Evolutionary conservation across 2,329 filamentous ascomycete species (phyloP).

Genomic region (Fusarium devonianum): DNA sequence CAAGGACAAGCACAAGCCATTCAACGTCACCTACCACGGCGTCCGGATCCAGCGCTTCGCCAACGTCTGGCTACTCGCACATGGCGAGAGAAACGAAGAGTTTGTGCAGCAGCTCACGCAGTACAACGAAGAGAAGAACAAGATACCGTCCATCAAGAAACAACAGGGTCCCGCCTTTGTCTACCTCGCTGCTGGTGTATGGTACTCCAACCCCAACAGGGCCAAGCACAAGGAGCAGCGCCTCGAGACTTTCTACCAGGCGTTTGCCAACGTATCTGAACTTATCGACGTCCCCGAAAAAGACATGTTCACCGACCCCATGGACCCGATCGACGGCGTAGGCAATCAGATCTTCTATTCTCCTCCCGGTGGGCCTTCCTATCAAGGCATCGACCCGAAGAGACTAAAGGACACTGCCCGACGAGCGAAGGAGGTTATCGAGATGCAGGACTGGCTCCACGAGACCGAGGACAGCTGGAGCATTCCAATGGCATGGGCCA

Average conservation of each 20-base stretch:
- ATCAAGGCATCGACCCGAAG: constrained; percentile 7
- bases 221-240: constrained; percentile 24
- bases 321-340: constrained; percentile 38
- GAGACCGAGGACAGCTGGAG: constrained; percentile 20
- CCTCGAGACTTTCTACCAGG: constrained; percentile 22
- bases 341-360: constrained; percentile 41
- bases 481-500: constrained; percentile 31
- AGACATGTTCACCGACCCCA: constrained; percentile 30
- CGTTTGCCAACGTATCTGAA: constrained; percentile 30
- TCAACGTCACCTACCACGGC: constrained; percentile 11
- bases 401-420: neutral
- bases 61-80: constrained; percentile 2
- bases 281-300: constrained; percentile 16
- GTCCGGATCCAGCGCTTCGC: neutral
- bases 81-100: neutral
- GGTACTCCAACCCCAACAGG: constrained; percentile 27
- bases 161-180: constrained; percentile 35
- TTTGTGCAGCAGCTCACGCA: constrained; percentile 34
- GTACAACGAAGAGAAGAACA: constrained; percentile 26
- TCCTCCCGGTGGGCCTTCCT: constrained; percentile 37
- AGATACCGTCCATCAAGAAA: constrained; percentile 18
- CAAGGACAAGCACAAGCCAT: neutral
- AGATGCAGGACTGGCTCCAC: constrained; percentile 28
- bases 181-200: constrained; percentile 37
- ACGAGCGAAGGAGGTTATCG: constrained; percentile 21